These are phyloP conservation scores for Dioszegia crocea DNA, from an alignment of 768 basidiomycete genomes.

Conservation along the genomic window DNA sequence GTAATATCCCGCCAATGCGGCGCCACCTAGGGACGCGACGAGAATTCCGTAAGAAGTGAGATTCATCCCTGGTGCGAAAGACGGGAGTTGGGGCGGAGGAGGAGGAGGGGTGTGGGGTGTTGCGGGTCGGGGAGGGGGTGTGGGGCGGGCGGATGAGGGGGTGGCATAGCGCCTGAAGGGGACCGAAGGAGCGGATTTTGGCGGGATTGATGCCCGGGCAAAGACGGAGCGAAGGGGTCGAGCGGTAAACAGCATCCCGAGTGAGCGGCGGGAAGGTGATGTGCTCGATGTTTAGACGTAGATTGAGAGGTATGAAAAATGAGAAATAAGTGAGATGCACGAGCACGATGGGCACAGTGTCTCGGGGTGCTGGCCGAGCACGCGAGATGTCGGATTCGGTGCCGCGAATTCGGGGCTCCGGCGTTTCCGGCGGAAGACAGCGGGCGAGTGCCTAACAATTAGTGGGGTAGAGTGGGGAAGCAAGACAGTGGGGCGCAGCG, in stretches of 20 bases:
- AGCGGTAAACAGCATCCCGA: too few species aligned
- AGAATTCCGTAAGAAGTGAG: slow-evolving; percentile 14
- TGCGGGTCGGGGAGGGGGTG: slow-evolving; percentile 2
- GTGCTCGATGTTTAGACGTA: too few species aligned
- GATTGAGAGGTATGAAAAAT: too few species aligned
- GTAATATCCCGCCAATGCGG: slow-evolving; percentile 25
- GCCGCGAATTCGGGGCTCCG: too few species aligned
- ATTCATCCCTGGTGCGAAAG: not conserved
- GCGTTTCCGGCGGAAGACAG: not conserved
- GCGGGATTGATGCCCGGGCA: not conserved
- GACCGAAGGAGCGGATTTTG: not conserved
- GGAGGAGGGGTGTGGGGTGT: slow-evolving; percentile 1
- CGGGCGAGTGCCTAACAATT: too few species aligned
- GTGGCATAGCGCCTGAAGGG: slow-evolving; percentile 4
- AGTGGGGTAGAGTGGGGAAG: too few species aligned
- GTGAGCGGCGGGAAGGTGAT: too few species aligned
- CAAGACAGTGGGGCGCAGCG: too few species aligned
- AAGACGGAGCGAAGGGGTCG: not conserved
- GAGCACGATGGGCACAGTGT: too few species aligned
- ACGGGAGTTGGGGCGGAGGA: slow-evolving; percentile 10
- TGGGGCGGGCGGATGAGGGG: not conserved
- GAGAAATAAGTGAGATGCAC: too few species aligned
- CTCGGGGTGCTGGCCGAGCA: too few species aligned
- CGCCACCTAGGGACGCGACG: slow-evolving; percentile 19
- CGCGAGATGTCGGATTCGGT: too few species aligned